Conservation (phyloP, 2,329 filamentous ascomycete species). For the Fusarium sp. region DNA sequence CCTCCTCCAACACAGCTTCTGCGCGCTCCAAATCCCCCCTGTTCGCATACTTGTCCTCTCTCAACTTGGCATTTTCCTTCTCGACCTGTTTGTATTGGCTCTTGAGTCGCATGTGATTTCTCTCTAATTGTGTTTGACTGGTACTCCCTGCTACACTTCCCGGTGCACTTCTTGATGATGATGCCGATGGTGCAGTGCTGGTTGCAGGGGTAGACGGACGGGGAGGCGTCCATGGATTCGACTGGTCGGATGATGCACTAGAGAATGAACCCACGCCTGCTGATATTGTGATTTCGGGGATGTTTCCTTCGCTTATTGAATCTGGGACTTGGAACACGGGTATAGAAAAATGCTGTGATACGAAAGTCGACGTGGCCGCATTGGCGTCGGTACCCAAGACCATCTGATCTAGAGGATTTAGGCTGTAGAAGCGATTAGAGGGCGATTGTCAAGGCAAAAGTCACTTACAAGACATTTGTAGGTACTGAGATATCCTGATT, state of each 20-base stretch:
- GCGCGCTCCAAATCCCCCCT: neutral
- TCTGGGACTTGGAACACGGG: neutral
- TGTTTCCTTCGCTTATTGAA: neutral
- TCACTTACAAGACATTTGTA: neutral
- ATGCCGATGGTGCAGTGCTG: neutral
- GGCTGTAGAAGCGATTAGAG: neutral
- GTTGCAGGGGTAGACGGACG: neutral
- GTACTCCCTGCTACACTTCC: neutral
- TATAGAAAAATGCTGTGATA: neutral
- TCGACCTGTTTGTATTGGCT: neutral
- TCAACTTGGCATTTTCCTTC: neutral
- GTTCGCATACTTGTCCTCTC: neutral
- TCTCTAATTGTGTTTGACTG: slow-evolving; percentile 1
- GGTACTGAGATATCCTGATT: neutral
- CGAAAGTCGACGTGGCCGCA: neutral
- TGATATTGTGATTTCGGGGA: neutral
- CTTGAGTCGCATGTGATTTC: neutral
- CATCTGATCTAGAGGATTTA: neutral
- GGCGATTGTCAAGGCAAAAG: neutral
- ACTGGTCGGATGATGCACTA: neutral
- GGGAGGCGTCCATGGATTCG: neutral
- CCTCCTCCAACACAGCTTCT: neutral
- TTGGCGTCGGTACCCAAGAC: neutral
- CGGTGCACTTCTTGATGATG: neutral
- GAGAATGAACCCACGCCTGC: neutral